Evolutionary conservation across 2,329 filamentous ascomycete species (phyloP).

Genomic region (Cladorrhinum sp.): DNA sequence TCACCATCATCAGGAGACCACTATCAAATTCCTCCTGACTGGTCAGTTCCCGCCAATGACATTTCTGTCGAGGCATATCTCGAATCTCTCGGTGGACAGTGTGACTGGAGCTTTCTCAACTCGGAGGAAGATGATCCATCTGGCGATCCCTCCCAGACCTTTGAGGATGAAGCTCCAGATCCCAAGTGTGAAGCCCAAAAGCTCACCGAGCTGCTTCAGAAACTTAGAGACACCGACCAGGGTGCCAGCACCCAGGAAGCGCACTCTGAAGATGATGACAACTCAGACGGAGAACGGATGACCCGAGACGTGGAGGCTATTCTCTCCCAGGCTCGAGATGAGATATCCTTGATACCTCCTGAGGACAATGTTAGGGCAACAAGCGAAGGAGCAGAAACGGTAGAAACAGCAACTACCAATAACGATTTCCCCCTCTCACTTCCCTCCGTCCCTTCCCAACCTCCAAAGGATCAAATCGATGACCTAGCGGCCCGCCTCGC

Average conservation of each 20-base stretch:
- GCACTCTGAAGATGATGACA: conserved; percentile 31
- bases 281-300: conserved; percentile 52
- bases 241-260: conserved; percentile 13
- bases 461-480: conserved; percentile 38
- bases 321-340: conserved; percentile 46
- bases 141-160: not conserved
- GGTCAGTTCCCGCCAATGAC: not conserved
- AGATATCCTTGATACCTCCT: conserved; percentile 30
- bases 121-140: conserved; percentile 9
- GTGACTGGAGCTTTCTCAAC: conserved; percentile 30
- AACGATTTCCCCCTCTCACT: conserved; percentile 36
- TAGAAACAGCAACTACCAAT: conserved; percentile 12
- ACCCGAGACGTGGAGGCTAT: conserved; percentile 42
- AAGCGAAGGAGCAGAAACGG: not conserved
- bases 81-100: conserved; percentile 36
- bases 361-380: not conserved
- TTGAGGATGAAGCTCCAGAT: conserved; percentile 23
- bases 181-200: conserved; percentile 28
- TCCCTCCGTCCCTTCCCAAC: conserved; percentile 45
- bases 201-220: conserved; percentile 34
- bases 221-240: conserved; percentile 27
- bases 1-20: conserved; percentile 36
- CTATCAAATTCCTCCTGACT: not conserved
- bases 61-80: conserved; percentile 28
- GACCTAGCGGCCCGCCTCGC: conserved; percentile 52